Percentiles rank a stretch among this genome's conserved stretches.
Evolutionary conservation across 2,329 filamentous ascomycete species (phyloP).

Genomic region (Xylaria sp.): DNA sequence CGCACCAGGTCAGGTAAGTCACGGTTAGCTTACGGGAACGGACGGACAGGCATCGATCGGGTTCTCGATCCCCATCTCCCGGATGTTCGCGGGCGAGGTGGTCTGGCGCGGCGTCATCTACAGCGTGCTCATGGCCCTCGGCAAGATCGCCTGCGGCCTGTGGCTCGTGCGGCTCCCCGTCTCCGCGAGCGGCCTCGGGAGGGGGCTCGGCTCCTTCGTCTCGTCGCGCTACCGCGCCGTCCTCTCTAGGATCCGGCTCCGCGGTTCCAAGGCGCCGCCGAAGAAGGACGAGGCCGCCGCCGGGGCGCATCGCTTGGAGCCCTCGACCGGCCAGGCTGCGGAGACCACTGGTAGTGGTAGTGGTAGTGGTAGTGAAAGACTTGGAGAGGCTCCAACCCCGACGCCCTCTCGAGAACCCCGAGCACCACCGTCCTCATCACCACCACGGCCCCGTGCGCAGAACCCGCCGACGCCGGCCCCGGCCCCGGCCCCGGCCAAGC

Average conservation of each 20-base stretch:
- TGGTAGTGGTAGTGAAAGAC: too few species aligned
- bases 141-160: constrained; percentile 61
- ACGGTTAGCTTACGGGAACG: too few species aligned
- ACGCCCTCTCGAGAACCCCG: neutral
- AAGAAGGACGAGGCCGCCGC: neutral
- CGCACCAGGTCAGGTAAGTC: too few species aligned
- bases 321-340: neutral
- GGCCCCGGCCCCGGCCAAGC: constrained; percentile 52
- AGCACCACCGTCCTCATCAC: neutral
- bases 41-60: constrained; percentile 63
- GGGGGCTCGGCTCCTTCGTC: constrained; percentile 4
- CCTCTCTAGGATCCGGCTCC: constrained; percentile 18
- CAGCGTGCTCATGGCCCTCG: constrained; percentile 67
- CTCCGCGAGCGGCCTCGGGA: constrained; percentile 10
- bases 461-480: constrained; percentile 9
- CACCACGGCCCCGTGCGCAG: neutral
- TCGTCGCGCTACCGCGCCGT: constrained; percentile 10
- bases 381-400: neutral
- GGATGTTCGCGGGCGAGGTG: constrained; percentile 65
- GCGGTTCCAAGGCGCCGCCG: neutral
- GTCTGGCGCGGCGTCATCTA: constrained; percentile 78
- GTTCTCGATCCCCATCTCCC: constrained; percentile 74
- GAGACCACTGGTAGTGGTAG: neutral
- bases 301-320: neutral
- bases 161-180: constrained; percentile 54